phyloP scores from a whole-genome alignment of 2,329 filamentous ascomycete species.

The Botryotinia convoluta region DNA sequence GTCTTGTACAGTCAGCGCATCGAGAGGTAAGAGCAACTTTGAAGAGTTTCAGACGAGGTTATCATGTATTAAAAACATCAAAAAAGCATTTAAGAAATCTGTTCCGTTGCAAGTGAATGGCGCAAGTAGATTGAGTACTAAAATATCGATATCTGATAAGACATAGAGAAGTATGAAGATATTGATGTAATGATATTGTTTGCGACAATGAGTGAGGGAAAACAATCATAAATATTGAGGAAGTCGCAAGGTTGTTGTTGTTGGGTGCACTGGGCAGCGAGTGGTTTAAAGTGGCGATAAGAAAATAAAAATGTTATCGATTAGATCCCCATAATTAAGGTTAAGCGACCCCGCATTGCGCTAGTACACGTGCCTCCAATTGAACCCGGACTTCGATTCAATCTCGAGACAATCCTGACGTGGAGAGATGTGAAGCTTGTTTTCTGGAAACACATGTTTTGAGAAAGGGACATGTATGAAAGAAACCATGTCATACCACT shows the following conservation, averaged over 20 bases:
- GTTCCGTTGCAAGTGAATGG: neutral
- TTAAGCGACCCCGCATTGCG: slow-evolving; percentile 16
- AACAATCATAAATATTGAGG: neutral
- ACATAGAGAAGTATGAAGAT: neutral
- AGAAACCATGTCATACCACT: neutral
- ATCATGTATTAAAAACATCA: slow-evolving; percentile 1
- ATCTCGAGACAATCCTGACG: neutral
- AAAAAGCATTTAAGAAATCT: slow-evolving; percentile 8
- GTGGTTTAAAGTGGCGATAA: slow-evolving; percentile 15
- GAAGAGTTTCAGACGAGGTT: neutral
- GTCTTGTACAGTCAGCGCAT: neutral
- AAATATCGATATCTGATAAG: neutral
- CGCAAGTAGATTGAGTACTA: neutral
- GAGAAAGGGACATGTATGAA: neutral
- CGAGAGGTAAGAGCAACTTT: slow-evolving; percentile 4
- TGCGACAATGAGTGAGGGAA: neutral
- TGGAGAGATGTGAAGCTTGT: neutral
- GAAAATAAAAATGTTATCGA: slow-evolving; percentile 1
- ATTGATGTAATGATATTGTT: neutral
- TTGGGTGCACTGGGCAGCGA: slow-evolving; percentile 3
- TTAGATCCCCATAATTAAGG: neutral
- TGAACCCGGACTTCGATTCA: neutral
- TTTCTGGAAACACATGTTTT: neutral
- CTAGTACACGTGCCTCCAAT: slow-evolving; percentile 9
- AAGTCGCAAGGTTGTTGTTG: neutral